Conservation (phyloP, 2,329 filamentous ascomycete genomes). For the Emmonsiellopsis sp. region DNA sequence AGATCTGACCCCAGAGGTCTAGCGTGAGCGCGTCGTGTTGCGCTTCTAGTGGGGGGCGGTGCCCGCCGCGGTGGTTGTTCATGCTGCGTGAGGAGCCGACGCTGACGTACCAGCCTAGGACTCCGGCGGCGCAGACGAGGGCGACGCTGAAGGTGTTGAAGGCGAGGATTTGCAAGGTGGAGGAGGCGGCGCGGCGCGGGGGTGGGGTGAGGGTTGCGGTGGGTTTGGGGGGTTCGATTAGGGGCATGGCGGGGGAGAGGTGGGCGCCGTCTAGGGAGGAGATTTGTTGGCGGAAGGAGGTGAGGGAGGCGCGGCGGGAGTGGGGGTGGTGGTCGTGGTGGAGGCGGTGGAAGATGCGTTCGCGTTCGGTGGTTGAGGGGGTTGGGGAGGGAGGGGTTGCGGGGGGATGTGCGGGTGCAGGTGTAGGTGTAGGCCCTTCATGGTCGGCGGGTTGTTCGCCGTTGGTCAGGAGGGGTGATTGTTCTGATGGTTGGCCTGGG, state of each 20-base stretch:
- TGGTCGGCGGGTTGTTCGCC: neutral
- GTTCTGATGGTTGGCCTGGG: conserved; percentile 12
- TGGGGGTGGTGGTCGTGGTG: neutral
- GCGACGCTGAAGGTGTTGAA: conserved; percentile 70
- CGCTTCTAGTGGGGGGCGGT: conserved; percentile 21
- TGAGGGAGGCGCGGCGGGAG: conserved; percentile 7
- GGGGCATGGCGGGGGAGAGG: conserved; percentile 73
- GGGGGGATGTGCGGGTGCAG: neutral
- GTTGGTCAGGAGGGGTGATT: conserved; percentile 14
- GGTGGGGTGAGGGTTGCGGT: conserved; percentile 12
- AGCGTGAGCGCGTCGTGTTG: conserved; percentile 47
- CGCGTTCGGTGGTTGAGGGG: neutral
- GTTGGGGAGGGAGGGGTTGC: conserved; percentile 5
- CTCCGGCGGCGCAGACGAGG: conserved; percentile 74
- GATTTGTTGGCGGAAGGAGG: conserved; percentile 37
- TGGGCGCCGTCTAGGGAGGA: conserved; percentile 54
- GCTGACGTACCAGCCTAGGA: conserved; percentile 77
- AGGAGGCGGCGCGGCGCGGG: conserved; percentile 22
- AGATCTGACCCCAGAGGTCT: conserved; percentile 74
- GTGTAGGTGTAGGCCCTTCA: neutral
- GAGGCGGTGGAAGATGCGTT: neutral
- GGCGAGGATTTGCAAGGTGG: conserved; percentile 42
- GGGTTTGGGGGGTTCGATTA: conserved; percentile 48
- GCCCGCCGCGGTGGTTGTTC: conserved; percentile 10
- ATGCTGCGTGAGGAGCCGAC: conserved; percentile 33